phyloP scores from a whole-genome alignment of 2,329 filamentous ascomycete species.

The Apiospora kogelbergensis region DNA sequence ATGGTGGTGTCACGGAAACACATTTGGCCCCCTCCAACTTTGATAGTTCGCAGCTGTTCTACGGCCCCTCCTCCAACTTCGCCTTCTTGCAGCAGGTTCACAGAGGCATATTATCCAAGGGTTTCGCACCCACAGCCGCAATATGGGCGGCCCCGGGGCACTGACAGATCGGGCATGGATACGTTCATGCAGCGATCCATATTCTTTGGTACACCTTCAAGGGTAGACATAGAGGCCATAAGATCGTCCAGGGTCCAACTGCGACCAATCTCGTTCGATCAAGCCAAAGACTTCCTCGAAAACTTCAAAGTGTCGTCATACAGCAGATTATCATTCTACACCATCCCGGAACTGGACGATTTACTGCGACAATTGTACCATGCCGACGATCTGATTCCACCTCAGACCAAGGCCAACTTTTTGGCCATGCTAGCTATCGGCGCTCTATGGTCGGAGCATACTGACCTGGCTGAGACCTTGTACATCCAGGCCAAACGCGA shows the following conservation, averaged over 20 bases:
- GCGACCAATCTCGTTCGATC: constrained; percentile 15
- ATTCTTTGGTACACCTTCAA: constrained; percentile 30
- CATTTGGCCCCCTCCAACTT: constrained; percentile 21
- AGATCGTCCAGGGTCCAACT: constrained; percentile 5
- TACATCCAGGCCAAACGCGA: constrained; percentile 26
- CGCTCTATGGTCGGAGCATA: constrained; percentile 24
- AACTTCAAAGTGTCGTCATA: constrained; percentile 19
- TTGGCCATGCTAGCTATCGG: constrained; percentile 27
- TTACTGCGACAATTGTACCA: constrained; percentile 21
- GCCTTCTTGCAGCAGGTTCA: constrained; percentile 32
- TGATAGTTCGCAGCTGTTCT: constrained; percentile 28
- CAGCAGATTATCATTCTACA: constrained; percentile 22
- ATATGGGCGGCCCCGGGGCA: constrained; percentile 18
- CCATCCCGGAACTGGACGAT: constrained; percentile 20
- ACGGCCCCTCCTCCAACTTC: constrained; percentile 29
- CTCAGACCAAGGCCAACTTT: constrained; percentile 23
- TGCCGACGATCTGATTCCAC: constrained; percentile 15
- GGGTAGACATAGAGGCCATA: constrained; percentile 17
- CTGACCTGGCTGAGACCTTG: constrained; percentile 24
- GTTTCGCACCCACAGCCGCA: constrained; percentile 10
- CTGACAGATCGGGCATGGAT: constrained; percentile 27
- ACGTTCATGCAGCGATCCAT: constrained; percentile 31
- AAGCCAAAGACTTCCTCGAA: constrained; percentile 18
- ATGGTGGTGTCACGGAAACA: constrained; percentile 22
- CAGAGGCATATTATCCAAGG: constrained; percentile 23